These are phyloP conservation scores for Pulicaria dysenterica DNA, from an alignment of 129 eudicot genomes.

Conservation along the genomic window DNA sequence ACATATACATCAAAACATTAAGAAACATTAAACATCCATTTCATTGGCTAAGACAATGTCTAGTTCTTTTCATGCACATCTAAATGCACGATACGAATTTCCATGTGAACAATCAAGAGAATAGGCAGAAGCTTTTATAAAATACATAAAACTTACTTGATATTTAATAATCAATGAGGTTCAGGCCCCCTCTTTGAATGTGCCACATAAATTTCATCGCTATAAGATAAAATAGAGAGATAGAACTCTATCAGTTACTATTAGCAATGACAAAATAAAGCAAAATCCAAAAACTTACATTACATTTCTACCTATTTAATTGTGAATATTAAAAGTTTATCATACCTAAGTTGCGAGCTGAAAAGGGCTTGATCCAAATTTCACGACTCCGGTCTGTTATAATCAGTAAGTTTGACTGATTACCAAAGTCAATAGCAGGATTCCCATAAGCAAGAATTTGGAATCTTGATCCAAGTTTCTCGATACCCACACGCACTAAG, in stretches of 20 bases:
- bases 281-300: neutral
- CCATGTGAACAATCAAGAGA: neutral
- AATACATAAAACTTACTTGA: slow-evolving; percentile 12
- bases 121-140: neutral
- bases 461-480: slow-evolving; percentile 17
- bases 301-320: neutral
- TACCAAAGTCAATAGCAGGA: slow-evolving; percentile 22
- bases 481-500: neutral
- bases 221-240: slow-evolving; percentile 10
- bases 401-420: neutral
- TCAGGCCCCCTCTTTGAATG: slow-evolving; percentile 1
- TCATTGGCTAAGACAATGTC: too few species aligned
- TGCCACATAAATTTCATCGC: slow-evolving; percentile 7
- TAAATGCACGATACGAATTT: neutral
- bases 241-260: neutral
- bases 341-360: slow-evolving; percentile 26
- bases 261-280: neutral
- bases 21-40: too few species aligned
- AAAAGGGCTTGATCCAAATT: slow-evolving; percentile 30
- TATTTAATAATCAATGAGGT: neutral
- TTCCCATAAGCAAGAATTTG: slow-evolving; percentile 4
- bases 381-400: slow-evolving; percentile 9
- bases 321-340: neutral
- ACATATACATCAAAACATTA: too few species aligned
- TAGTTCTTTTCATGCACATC: too few species aligned